Evolutionary conservation across 2,329 filamentous ascomycete species (phyloP), one percentile per base, ranked within the genome.

Genomic region (Zymoseptoria ardabiliae): DNA sequence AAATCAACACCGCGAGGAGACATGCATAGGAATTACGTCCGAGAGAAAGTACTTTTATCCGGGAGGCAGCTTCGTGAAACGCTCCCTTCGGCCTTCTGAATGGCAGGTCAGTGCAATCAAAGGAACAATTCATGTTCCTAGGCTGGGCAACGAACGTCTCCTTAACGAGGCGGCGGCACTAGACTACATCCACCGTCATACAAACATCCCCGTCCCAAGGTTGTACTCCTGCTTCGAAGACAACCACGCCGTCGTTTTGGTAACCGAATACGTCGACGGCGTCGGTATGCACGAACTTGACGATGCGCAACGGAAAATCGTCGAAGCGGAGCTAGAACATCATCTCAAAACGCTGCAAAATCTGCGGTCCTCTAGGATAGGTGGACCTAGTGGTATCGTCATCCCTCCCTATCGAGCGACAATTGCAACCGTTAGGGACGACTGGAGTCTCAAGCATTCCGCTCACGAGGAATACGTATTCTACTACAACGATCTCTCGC

Each of bases 401-500:
- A 57, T 62, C 2, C 62, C 61, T 4, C 65, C 60, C 4, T 58
- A 62, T 51, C 55, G 65, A 21, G 49, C 62, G 3, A 45, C 53
- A 19, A 9, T 23, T 5, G 51, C 56, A 13, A 58, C 52, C n/a
- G 48, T 35, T 19, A 19, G 49, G 6, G 50, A 55, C 20, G 49
- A 56, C 9, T 65, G 61, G 65, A 49, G 41, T 17, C 25, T 65
- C 11, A 53, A 55, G 11, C 20, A 23, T 28, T 23, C 35, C n/a
- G 22, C 22, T 23, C 55, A 25, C 10, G 60, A 61, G 20, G 63
- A 65, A 25, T 57, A 61, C 48, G 63, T 68, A 22, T 71, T 69
- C 59, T 70, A 67, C 57, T 68, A 72, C 56, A 67, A 69, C 48
- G 69, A 72, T 57, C 65, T 71, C 23, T 66, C 61, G 7, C 58